Conservation (phyloP, 441 rosid species). For the Daphne laureola region DNA sequence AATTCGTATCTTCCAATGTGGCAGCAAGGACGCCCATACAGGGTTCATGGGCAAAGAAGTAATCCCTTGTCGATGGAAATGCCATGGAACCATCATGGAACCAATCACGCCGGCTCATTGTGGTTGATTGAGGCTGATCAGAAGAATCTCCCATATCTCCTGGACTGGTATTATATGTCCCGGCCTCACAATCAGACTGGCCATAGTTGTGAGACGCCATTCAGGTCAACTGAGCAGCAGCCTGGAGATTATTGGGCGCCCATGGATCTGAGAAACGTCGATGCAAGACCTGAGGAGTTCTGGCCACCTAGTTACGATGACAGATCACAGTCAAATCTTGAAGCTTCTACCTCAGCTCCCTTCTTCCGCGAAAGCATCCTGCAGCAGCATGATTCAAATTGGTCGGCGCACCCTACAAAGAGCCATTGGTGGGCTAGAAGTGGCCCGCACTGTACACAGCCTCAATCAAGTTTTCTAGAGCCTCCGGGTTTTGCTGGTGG, state of each 20-base stretch:
- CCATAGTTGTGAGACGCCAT: slow-evolving; percentile 19
- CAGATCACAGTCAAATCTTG: slow-evolving; percentile 41
- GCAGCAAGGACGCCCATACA: slow-evolving; percentile 42
- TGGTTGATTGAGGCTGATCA: slow-evolving; percentile 71
- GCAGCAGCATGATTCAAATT: slow-evolving; percentile 39
- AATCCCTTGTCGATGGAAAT: slow-evolving; percentile 37
- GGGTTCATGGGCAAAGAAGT: slow-evolving; percentile 42
- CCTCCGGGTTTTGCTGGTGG: slow-evolving; percentile 62
- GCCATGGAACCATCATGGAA: slow-evolving; percentile 25
- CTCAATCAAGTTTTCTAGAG: slow-evolving; percentile 72
- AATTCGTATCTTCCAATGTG: slow-evolving; percentile 27
- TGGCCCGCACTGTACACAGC: slow-evolving; percentile 29
- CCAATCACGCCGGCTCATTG: slow-evolving; percentile 41
- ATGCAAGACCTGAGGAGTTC: slow-evolving; percentile 24
- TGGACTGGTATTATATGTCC: slow-evolving; percentile 80
- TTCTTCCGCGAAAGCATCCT: slow-evolving; percentile 62
- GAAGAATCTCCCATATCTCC: slow-evolving; percentile 70
- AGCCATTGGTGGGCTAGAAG: slow-evolving; percentile 89
- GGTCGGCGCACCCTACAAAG: slow-evolving; percentile 21
- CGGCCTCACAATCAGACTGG: slow-evolving; percentile 30
- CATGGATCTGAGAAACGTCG: slow-evolving; percentile 26
- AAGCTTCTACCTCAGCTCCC: slow-evolving; percentile 63
- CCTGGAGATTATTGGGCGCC: slow-evolving; percentile 43
- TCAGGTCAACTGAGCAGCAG: slow-evolving; percentile 28
- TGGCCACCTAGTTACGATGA: slow-evolving; percentile 28